Evolutionary conservation across 179 eudicot genomes (phyloP), one percentile per base, ranked within the genome.

Genomic region (Corrigiola litoralis): DNA sequence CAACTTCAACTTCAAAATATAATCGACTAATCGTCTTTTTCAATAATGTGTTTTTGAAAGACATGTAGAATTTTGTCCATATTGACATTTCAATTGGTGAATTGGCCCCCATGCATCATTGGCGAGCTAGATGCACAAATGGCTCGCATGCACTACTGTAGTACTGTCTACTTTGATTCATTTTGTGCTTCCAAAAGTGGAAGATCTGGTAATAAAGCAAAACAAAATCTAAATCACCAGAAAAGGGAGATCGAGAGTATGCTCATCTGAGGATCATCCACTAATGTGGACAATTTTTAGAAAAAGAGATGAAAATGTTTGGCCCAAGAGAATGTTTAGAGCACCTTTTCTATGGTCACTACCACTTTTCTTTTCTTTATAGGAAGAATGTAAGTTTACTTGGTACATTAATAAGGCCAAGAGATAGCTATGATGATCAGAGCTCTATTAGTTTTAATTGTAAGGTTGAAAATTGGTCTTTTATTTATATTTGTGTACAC

Each of bases 131-230:
- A 71, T 70, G 58, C 62, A 51, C 71, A 59, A 72, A 59, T 66
- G 67, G 40, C 41, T 66, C 66, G 71, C 66, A 72, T 72, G 76
- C 76, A 65, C 71, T 65, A 28, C 50, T 66, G n/a, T n/a, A n/a
- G n/a, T n/a, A n/a, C n/a, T n/a, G n/a, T n/a, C n/a, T n/a, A n/a
- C n/a, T n/a, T 51, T 50, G 67, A 59, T 72, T 59, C 67, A 73
- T 67, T 53, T 67, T 67, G 68, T 67, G 57, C 31, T 61, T 67
- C 72, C 72, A 67, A 67, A 72, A 59, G 61, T 65, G 47, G 71
- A 23, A 58, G 58, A 25, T 41, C 29, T 28, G 46, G 45, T 51
- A 41, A 58, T 44, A 66, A 48, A 57, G 16, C 44, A 23, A 51
- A 60, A 37, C 33, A n/a, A 33, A 41, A 52, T 14, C 24, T 21